Conservation (phyloP, 306 rosid genomes). For the Prunus davidiana region DNA sequence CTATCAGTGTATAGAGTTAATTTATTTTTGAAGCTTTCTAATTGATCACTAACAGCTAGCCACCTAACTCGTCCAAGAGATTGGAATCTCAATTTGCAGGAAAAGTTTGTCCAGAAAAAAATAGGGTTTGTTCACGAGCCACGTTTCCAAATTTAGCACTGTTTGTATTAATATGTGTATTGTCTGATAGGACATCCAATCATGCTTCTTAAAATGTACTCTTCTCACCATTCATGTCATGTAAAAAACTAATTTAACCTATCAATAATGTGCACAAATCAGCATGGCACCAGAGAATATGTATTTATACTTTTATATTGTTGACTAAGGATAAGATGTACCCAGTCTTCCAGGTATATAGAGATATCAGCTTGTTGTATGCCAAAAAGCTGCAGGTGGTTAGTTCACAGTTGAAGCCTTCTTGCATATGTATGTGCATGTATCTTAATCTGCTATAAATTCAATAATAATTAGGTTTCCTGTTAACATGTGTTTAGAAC, state of each 20-base stretch:
- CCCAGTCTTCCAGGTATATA: no score
- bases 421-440: background rate
- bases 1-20: background rate
- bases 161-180: slow-evolving; percentile 38
- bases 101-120: slow-evolving; percentile 22
- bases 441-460: no score
- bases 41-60: background rate
- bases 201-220: slow-evolving; percentile 29
- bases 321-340: no score
- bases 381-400: background rate
- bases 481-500: no score
- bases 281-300: background rate
- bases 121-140: slow-evolving; percentile 61
- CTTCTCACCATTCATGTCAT: slow-evolving; percentile 2
- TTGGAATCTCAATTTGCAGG: slow-evolving; percentile 18
- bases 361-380: no score
- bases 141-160: slow-evolving; percentile 59
- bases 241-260: background rate
- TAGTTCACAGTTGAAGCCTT: background rate
- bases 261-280: slow-evolving; percentile 3
- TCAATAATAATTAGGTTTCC: no score
- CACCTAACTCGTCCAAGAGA: background rate
- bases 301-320: background rate
- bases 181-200: slow-evolving; percentile 49
- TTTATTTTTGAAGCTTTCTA: background rate